Evolutionary conservation across 495 filamentous ascomycete genomes (phyloP).

Genomic region (Mycothermus thermophilus): DNA sequence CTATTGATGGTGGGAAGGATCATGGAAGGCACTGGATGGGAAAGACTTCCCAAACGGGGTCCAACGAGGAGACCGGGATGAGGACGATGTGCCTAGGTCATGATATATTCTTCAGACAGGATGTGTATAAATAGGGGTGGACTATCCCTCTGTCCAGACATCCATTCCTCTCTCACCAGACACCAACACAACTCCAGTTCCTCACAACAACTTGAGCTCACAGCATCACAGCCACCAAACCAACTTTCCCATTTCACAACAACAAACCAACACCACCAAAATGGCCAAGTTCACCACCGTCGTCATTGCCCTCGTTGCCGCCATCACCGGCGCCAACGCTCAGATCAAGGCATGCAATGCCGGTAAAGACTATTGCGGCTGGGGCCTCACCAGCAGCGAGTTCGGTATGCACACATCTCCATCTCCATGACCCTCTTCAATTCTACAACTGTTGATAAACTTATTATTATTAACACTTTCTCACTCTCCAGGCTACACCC

Average conservation of each 20-base stretch:
- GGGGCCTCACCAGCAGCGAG: background rate
- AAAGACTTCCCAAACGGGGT: no score
- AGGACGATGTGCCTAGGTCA: no score
- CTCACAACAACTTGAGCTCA: background rate
- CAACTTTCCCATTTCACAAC: background rate
- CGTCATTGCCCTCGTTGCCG: slow-evolving; percentile 3
- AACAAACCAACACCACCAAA: background rate
- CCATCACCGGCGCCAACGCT: slow-evolving; percentile 2
- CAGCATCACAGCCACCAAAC: no score
- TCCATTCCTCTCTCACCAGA: no score
- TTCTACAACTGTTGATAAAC: background rate
- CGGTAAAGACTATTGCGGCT: slow-evolving; percentile 4
- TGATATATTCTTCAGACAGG: no score
- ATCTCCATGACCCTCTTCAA: background rate
- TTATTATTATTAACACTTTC: no score
- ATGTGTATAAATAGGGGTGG: no score
- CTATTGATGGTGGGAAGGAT: no score
- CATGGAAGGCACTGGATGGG: no score
- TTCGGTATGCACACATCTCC: background rate
- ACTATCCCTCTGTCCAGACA: no score
- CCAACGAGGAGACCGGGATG: no score
- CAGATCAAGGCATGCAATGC: slow-evolving; percentile 2
- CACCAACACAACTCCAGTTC: no score
- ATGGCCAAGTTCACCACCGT: slow-evolving; percentile 2
- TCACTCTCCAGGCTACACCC: slow-evolving; percentile 1